These are phyloP conservation scores for Hirschfeldia incana DNA, from an alignment of 345 rosid genomes.

Conservation along the genomic window DNA sequence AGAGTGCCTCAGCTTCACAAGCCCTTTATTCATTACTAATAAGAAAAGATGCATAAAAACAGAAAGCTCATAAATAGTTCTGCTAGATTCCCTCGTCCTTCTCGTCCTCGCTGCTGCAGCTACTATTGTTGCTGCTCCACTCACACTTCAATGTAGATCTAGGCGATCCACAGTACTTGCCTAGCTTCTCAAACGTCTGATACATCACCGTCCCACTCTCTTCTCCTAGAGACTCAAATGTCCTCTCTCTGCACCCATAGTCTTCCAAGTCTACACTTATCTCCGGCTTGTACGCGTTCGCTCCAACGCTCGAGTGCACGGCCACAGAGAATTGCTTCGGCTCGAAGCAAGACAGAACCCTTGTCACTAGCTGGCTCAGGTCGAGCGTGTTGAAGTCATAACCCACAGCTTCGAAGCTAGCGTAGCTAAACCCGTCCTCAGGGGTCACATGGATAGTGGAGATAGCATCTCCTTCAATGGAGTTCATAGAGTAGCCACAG, in stretches of 20 bases:
- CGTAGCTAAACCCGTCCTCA: slow-evolving; percentile 94
- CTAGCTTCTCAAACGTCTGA: slow-evolving; percentile 37
- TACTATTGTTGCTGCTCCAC: slow-evolving; percentile 40
- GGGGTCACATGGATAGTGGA: slow-evolving; percentile 95
- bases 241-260: slow-evolving; percentile 42
- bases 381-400: slow-evolving; percentile 52
- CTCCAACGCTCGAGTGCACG: slow-evolving; percentile 46
- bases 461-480: slow-evolving; percentile 67
- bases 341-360: slow-evolving; percentile 78
- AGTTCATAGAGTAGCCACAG: slow-evolving; percentile 97
- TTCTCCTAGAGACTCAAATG: slow-evolving; percentile 36
- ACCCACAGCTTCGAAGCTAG: slow-evolving; percentile 90
- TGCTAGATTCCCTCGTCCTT: slow-evolving; percentile 44
- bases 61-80: slow-evolving; percentile 24
- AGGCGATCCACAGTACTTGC: slow-evolving; percentile 37
- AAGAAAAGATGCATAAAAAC: not conserved
- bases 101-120: slow-evolving; percentile 46
- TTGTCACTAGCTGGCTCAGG: slow-evolving; percentile 51
- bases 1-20: slow-evolving; percentile 23
- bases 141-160: slow-evolving; percentile 41
- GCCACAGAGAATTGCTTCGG: slow-evolving; percentile 79
- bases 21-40: slow-evolving; percentile 10
- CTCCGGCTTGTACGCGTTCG: slow-evolving; percentile 35
- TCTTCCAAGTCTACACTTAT: slow-evolving; percentile 51
- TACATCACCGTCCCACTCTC: slow-evolving; percentile 42